Conservation (phyloP, 371 early-diverging fungal species). For the Actinomortierella wolfii region DNA sequence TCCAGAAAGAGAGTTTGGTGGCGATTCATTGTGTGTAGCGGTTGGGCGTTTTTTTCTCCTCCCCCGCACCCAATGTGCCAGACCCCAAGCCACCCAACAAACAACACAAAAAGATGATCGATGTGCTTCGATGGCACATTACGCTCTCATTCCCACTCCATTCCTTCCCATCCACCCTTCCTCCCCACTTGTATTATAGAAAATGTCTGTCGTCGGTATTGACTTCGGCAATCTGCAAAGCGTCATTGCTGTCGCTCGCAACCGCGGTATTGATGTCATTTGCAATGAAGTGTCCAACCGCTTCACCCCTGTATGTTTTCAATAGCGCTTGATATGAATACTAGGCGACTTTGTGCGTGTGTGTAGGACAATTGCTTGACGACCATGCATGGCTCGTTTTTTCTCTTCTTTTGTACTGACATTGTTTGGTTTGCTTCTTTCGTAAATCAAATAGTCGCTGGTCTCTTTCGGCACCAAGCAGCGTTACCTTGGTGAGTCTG, state of each 20-base stretch:
- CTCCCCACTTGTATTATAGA: neutral
- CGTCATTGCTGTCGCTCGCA: constrained; percentile 92
- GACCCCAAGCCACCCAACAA: too few relatives aligned
- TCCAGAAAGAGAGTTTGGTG: neutral
- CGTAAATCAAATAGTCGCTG: constrained; percentile 63
- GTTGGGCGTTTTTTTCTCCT: too few relatives aligned
- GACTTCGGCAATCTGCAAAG: constrained; percentile 94
- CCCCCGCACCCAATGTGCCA: too few relatives aligned
- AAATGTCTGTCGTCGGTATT: constrained; percentile 64
- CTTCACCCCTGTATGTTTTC: constrained; percentile 86
- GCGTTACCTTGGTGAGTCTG: constrained; percentile 94
- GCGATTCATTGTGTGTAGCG: neutral
- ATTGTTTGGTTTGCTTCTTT: constrained; percentile 7
- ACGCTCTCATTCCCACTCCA: constrained; percentile 1
- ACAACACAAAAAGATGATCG: neutral
- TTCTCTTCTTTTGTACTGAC: neutral
- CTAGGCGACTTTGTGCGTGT: too few relatives aligned
- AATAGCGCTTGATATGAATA: too few relatives aligned
- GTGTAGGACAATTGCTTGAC: too few relatives aligned
- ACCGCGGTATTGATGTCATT: constrained; percentile 95
- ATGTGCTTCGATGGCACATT: neutral
- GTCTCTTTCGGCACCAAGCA: constrained; percentile 95
- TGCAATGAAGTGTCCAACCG: constrained; percentile 94
- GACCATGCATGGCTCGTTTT: constrained; percentile 2
- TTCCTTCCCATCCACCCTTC: constrained; percentile 5